Base-by-base conservation (phyloP, 2,329 filamentous ascomycete genomes). In the Paraphoma sp. region DNA sequence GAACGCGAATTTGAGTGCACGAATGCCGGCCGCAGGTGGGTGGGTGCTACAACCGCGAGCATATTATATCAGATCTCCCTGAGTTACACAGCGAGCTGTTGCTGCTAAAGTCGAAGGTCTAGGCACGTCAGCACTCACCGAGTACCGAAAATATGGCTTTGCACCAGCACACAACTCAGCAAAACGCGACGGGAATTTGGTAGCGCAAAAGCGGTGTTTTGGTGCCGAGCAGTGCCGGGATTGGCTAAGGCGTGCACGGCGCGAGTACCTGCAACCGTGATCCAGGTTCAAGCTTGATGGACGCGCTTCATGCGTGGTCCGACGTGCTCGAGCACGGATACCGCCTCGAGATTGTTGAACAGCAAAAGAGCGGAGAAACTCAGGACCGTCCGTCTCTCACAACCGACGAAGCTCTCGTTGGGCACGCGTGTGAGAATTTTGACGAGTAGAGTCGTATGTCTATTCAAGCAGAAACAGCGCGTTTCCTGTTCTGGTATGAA, bases 181-280 rank as follows among this genome's bases (percentile, higher is more conserved):
- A 42, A n/a, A n/a, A n/a, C 8, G 8, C 16, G 40, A 42, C 17
- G 28, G 23, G 44, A 30, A 46, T 30, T n/a, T 16, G 14, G 47
- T 18, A 30, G 33, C 18, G 18, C 43, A 33, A 23, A 36, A 57
- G 48, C 48, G 63, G 60, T 51, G 33, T 60, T 44, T 60, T 62
- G 53, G 57, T 65, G 57, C 59, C 57, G 64, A 65, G 52, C 49
- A 54, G 29, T 62, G 58, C 51, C 59, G 57, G 55, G 48, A 49
- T 62, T 58, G 59, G 44, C 63, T 54, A 56, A 57, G 52, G 57
- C 54, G 58, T 54, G 46, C 60, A 61, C 52, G 58, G 58, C 57
- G 65, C 63, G 58, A 53, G 50, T 51, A 54, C 50, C 52, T 60
- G 59, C 56, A 59, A 51, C 55, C 49, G 51, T 50, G 49, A 45